Conservation (phyloP, 176 grass and related monocot genomes). For the Juncus effusus region DNA sequence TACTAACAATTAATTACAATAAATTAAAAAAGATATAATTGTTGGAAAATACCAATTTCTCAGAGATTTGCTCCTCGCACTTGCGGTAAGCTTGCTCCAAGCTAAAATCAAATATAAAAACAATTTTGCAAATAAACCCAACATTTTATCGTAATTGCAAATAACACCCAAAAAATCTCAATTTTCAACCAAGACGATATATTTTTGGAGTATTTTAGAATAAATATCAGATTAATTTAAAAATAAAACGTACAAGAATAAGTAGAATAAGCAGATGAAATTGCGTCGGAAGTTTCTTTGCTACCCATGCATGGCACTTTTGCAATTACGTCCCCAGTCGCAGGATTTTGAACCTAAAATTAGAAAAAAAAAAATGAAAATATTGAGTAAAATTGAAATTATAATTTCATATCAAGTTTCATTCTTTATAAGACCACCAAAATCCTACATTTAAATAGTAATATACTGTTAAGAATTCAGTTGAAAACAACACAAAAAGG, state of each 20-base stretch:
- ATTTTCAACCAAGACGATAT: slow-evolving; percentile 11
- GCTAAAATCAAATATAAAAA: slow-evolving; percentile 41
- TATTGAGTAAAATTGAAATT: slow-evolving; percentile 2
- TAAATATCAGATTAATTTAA: background rate
- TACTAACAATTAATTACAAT: background rate
- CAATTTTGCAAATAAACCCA: no score
- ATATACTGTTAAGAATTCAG: background rate
- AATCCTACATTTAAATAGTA: no score
- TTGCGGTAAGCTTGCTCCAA: slow-evolving; percentile 95
- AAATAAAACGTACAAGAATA: slow-evolving; percentile 51
- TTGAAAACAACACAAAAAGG: background rate
- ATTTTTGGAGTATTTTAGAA: background rate
- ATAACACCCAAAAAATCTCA: no score
- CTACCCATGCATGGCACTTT: slow-evolving; percentile 80
- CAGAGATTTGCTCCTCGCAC: slow-evolving; percentile 77
- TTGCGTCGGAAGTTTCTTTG: slow-evolving; percentile 86
- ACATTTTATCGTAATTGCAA: no score
- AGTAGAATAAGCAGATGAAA: slow-evolving; percentile 69
- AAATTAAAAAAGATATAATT: background rate
- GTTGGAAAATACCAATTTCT: slow-evolving; percentile 78
- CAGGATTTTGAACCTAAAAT: slow-evolving; percentile 69
- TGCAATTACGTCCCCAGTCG: slow-evolving; percentile 80
- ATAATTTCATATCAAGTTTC: slow-evolving; percentile 7
- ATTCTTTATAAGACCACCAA: background rate
- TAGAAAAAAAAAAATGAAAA: slow-evolving; percentile 7